Evolutionary conservation across 139 green algal species (phyloP), one percentile per base, ranked within the genome.

Genomic region (Chlorella ohadii): DNA sequence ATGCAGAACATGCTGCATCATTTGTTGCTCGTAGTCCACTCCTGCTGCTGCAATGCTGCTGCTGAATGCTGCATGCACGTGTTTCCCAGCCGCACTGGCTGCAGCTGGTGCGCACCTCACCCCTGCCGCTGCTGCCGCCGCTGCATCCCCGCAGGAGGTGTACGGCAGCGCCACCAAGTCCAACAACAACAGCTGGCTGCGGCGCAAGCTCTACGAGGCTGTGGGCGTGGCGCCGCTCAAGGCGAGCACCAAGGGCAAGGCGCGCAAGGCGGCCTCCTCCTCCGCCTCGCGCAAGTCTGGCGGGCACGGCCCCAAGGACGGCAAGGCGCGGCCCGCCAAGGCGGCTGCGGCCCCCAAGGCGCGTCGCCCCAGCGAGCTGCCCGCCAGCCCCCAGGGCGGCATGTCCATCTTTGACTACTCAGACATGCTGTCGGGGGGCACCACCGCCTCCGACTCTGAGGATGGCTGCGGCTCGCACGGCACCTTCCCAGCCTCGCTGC

Each of bases 181-280:
- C 47, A 91, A 91, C 81, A 91, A 91, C 84, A 91, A 91, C 85
- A 59, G 79, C 22, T 91, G 88, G 88, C 63, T 91, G 56, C 81
- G 88, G 27, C 70, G 88, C 41, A 91, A 91, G 77, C 82, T 91
- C 61, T 84, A 85, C 61, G 88, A 91, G 77, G 86, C 86, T 19
- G 86, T 90, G 59, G 86, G 86, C 7, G 86, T 85, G n/a, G 68
- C 82, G 5, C 86, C 86, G 13, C 65, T 90, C 39, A 90, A 90
- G 81, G 75, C 76, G 51, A 61, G 33, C 55, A 80, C 72, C 51
- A 90, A 90, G 76, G 68, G 75, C 68, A 88, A 87, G 77, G 39
- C 66, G 51, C 82, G 82, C 55, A 88, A 88, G 68, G 16, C 27
- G 7, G 41, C 41, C 63, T 47, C 55, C 71, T 22, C 25, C 78